These are phyloP conservation scores for Calonectria pteridis DNA, from an alignment of 2,329 filamentous ascomycete genomes.

Conservation along the genomic window DNA sequence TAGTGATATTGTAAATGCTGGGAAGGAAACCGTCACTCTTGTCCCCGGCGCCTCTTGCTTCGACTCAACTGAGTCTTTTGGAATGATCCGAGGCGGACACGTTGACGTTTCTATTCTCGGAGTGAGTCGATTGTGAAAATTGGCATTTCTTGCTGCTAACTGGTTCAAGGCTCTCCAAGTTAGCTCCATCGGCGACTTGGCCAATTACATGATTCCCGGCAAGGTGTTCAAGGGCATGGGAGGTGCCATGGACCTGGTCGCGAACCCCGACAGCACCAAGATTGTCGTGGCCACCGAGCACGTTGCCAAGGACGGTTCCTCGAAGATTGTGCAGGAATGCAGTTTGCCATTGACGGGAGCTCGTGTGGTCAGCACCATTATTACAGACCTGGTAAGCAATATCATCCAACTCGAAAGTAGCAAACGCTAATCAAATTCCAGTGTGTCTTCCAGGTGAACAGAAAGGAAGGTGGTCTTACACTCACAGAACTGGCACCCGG, in stretches of 20 bases:
- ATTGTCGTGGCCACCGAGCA: constrained; percentile 80
- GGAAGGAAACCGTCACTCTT: constrained; percentile 88
- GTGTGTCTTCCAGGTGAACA: constrained; percentile 79
- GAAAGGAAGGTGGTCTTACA: constrained; percentile 70
- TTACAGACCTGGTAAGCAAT: constrained; percentile 76
- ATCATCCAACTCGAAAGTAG: not conserved
- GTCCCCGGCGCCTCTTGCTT: constrained; percentile 82
- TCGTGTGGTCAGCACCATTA: constrained; percentile 77
- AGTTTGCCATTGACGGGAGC: constrained; percentile 75
- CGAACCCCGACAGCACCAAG: constrained; percentile 78
- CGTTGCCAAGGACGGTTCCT: constrained; percentile 74
- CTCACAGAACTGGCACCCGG: constrained; percentile 79
- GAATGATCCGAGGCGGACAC: constrained; percentile 88
- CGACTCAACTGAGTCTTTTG: constrained; percentile 84
- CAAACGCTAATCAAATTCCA: constrained; percentile 43
- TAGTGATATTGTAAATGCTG: constrained; percentile 84
- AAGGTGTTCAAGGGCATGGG: constrained; percentile 93
- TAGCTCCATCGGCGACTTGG: constrained; percentile 81
- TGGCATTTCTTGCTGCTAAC: not conserved
- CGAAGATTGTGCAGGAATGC: constrained; percentile 76
- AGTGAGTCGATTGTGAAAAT: constrained; percentile 47
- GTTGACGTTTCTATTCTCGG: constrained; percentile 88
- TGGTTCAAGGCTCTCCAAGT: constrained; percentile 76
- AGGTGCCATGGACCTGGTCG: constrained; percentile 80
- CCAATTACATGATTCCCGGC: constrained; percentile 92